Evolutionary conservation across 1,139 yeast genomes (phyloP).

Genomic region (Scheffersomyces insectosa): DNA sequence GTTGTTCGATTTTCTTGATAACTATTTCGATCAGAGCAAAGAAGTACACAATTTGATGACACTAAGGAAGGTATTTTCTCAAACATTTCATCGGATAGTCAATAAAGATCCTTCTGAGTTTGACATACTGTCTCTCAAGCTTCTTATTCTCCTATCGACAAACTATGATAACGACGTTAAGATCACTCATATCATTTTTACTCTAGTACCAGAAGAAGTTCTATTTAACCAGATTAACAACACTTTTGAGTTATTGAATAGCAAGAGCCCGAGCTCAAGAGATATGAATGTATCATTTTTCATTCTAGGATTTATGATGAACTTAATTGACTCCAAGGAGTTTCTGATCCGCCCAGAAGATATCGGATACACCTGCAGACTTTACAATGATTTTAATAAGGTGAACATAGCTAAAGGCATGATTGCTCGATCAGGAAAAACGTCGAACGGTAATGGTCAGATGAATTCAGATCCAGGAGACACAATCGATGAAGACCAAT

Average conservation of each 20-base stretch:
- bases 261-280: background rate
- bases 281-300: conserved; percentile 8
- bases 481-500: conserved; percentile 3
- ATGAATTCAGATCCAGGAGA: too few species aligned
- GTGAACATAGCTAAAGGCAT: too few species aligned
- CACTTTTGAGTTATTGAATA: background rate
- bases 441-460: too few species aligned
- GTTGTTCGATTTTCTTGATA: conserved; percentile 9
- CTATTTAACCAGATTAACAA: conserved; percentile 1
- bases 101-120: background rate
- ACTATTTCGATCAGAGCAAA: conserved; percentile 2
- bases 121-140: conserved; percentile 6
- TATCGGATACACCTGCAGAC: background rate
- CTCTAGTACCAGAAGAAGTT: background rate
- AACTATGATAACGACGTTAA: conserved; percentile 2
- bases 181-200: too few species aligned
- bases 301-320: conserved; percentile 7
- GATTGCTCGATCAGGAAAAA: too few species aligned
- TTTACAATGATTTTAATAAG: too few species aligned
- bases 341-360: background rate
- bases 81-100: too few species aligned
- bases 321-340: conserved; percentile 4
- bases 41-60: background rate
- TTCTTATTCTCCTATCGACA: conserved; percentile 7
- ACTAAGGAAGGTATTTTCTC: too few species aligned